A percentile compares a stretch with the other conserved stretches of the same genome.
phyloP scores from a whole-genome alignment of 345 rosid species.

The Heritiera littoralis region DNA sequence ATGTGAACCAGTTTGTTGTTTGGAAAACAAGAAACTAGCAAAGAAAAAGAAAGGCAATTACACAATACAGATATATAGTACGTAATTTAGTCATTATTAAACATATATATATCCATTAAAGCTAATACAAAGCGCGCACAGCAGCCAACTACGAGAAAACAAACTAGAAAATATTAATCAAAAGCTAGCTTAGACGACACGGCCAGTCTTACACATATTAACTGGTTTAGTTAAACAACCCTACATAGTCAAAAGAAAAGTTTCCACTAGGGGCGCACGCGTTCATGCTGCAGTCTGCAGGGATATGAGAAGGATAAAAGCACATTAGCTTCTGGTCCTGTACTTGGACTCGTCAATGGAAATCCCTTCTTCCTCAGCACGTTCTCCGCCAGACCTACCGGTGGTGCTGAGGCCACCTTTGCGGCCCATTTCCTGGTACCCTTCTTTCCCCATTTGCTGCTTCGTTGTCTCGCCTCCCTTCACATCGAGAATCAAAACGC shows the following conservation, averaged over 20 bases:
- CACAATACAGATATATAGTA: not conserved
- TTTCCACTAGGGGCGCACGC: not conserved
- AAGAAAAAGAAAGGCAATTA: not conserved
- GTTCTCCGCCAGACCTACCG: slow-evolving; percentile 38
- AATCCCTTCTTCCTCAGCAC: slow-evolving; percentile 36
- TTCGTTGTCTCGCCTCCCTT: slow-evolving; percentile 58
- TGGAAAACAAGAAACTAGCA: not conserved
- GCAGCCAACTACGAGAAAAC: not conserved
- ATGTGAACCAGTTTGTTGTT: too few relatives aligned
- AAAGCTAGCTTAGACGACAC: not conserved
- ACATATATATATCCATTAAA: too few relatives aligned
- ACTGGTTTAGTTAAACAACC: not conserved
- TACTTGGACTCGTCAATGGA: slow-evolving; percentile 45
- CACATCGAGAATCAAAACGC: not conserved
- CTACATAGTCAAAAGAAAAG: not conserved
- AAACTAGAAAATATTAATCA: not conserved
- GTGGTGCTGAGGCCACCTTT: slow-evolving; percentile 50
- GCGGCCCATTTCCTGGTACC: slow-evolving; percentile 61
- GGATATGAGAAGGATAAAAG: too few relatives aligned
- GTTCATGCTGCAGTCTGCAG: too few relatives aligned
- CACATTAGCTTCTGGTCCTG: slow-evolving; percentile 30
- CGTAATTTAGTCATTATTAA: not conserved
- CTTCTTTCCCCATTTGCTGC: slow-evolving; percentile 64
- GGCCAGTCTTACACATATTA: not conserved
- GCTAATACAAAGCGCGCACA: not conserved